These are phyloP conservation scores for Metschnikowia gelsemii DNA, from an alignment of 805 yeast genomes.

Conservation along the genomic window DNA sequence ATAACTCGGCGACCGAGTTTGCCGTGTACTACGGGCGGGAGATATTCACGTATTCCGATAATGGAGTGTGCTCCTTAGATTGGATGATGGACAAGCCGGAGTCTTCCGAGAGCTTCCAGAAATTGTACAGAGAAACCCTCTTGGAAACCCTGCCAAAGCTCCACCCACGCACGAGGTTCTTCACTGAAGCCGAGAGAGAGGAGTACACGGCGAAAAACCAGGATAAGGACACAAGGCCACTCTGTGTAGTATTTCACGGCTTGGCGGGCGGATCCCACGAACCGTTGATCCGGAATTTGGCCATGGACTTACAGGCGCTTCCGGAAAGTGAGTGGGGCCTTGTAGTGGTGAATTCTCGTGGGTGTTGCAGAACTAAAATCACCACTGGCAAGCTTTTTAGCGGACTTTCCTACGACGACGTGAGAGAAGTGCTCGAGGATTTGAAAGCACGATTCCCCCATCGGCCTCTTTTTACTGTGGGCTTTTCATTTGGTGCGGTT, in stretches of 20 bases:
- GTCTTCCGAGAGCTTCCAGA: constrained; percentile 26
- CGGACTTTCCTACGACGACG: constrained; percentile 71
- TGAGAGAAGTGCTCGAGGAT: constrained; percentile 53
- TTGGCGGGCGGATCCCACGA: constrained; percentile 86
- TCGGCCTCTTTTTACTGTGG: constrained; percentile 65
- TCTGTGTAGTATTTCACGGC: constrained; percentile 70
- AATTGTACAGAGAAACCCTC: constrained; percentile 29
- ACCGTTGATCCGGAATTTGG: constrained; percentile 63
- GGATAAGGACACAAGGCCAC: constrained; percentile 46
- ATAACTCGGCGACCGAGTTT: constrained; percentile 51
- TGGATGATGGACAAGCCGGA: constrained; percentile 50
- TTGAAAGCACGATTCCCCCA: constrained; percentile 54
- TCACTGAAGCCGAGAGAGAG: constrained; percentile 47
- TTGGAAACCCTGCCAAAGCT: constrained; percentile 38
- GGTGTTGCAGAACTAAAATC: constrained; percentile 69
- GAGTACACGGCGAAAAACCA: constrained; percentile 15
- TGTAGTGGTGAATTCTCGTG: constrained; percentile 70
- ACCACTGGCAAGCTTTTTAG: constrained; percentile 70
- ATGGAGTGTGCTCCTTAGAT: constrained; percentile 74
- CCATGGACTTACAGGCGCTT: constrained; percentile 33
- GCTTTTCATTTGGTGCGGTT: constrained; percentile 78
- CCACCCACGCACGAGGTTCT: constrained; percentile 55
- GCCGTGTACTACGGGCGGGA: constrained; percentile 73
- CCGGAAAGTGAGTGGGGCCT: constrained; percentile 51
- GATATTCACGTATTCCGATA: constrained; percentile 56